phyloP scores from a whole-genome alignment of 768 basidiomycete genomes.

The Pleurotus sapidus region DNA sequence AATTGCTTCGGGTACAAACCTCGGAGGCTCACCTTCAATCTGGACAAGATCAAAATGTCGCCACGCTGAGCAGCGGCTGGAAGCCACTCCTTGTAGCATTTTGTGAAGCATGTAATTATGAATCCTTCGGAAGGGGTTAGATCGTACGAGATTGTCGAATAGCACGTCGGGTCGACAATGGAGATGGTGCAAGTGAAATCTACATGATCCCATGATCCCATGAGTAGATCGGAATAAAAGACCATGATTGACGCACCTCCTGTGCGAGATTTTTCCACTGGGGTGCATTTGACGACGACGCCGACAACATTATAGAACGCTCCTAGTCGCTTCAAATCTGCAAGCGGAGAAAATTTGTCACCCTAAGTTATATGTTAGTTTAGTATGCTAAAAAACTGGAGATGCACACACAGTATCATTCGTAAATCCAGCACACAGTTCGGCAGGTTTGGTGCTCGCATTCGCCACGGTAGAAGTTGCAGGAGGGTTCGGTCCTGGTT shows the following conservation, averaged over 20 bases:
- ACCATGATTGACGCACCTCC: conserved; percentile 19
- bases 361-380: not conserved
- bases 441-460: not conserved
- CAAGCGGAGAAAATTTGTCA: not conserved
- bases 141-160: conserved; percentile 23
- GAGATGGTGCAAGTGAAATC: conserved; percentile 44
- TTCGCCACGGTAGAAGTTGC: too few species aligned
- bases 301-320: conserved; percentile 10
- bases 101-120: conserved; percentile 51
- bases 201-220: conserved; percentile 17
- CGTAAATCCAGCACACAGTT: not conserved
- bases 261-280: conserved; percentile 9
- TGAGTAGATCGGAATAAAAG: not conserved
- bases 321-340: not conserved
- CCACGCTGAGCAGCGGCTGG: conserved; percentile 32
- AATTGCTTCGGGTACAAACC: too few species aligned
- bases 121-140: conserved; percentile 20
- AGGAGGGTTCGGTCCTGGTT: too few species aligned
- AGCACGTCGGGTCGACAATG: conserved; percentile 50
- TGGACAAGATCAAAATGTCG: conserved; percentile 2
- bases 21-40: not conserved
- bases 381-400: not conserved
- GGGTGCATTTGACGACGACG: not conserved
- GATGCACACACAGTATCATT: not conserved
- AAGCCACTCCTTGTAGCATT: conserved; percentile 43